Conservation (phyloP, 441 rosid species). For the Pelargonium fulgidum region DNA sequence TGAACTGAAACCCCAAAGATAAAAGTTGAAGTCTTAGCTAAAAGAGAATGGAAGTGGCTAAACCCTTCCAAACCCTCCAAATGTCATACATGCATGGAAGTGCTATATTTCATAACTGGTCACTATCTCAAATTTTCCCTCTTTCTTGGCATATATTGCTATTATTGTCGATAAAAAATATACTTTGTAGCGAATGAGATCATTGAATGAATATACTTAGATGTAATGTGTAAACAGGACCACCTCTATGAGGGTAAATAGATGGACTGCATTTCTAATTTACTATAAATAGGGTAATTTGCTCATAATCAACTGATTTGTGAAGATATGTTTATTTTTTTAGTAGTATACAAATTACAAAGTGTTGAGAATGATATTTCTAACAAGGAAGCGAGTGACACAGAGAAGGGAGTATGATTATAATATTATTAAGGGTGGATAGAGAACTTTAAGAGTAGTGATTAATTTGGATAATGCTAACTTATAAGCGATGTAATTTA, state of each 20-base stretch:
- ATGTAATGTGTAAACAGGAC: neutral
- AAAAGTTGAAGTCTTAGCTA: constrained; percentile 3
- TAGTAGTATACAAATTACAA: neutral
- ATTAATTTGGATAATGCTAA: neutral
- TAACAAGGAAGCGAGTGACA: neutral
- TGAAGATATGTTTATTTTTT: neutral
- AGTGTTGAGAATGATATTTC: neutral
- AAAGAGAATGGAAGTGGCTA: neutral
- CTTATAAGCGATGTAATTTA: neutral
- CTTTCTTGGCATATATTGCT: neutral
- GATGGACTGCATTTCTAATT: neutral
- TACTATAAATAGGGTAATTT: constrained; percentile 1
- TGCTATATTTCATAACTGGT: neutral
- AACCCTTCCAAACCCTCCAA: neutral
- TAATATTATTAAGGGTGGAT: neutral
- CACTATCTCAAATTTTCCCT: neutral
- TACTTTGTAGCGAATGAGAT: constrained; percentile 3
- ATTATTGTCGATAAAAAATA: no score
- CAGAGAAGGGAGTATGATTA: neutral
- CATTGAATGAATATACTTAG: constrained; percentile 1
- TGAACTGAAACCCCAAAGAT: neutral
- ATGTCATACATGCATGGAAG: neutral
- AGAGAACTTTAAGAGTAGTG: neutral
- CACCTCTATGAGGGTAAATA: neutral
- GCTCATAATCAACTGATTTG: neutral